phyloP scores from a whole-genome alignment of 495 filamentous ascomycete genomes.

The Parathielavia appendiculata region DNA sequence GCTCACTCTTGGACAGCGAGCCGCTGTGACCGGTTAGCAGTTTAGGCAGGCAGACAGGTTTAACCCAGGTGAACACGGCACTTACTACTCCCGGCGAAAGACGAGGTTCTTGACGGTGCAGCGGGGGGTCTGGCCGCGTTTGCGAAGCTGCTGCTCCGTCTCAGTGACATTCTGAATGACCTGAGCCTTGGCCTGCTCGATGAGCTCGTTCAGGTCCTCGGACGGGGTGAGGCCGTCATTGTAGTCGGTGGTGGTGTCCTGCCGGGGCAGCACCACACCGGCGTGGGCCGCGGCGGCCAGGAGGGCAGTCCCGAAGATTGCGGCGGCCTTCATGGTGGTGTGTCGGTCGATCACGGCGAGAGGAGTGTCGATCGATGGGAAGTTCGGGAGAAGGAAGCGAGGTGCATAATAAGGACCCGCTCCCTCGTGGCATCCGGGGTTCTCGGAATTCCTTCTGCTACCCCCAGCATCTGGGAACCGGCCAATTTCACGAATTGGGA shows the following conservation, averaged over 20 bases:
- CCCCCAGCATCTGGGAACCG: background rate
- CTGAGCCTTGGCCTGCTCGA: constrained; percentile 14
- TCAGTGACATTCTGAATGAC: background rate
- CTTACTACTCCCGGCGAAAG: constrained; percentile 25
- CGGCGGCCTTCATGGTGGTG: constrained; percentile 12
- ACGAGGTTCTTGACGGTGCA: constrained; percentile 16
- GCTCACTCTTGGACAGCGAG: constrained; percentile 41
- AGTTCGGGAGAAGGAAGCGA: background rate
- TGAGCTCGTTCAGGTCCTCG: background rate
- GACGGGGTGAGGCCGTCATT: constrained; percentile 3
- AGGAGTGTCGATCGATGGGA: background rate
- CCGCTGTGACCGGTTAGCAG: constrained; percentile 34
- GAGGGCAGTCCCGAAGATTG: constrained; percentile 12
- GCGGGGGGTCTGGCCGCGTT: constrained; percentile 11
- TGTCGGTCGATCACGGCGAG: background rate
- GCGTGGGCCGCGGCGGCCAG: constrained; percentile 9
- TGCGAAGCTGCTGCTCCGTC: constrained; percentile 12
- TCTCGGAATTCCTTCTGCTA: background rate
- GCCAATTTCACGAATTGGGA: background rate
- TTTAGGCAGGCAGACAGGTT: no score
- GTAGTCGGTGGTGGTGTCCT: background rate
- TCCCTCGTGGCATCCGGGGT: background rate
- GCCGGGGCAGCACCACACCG: constrained; percentile 1
- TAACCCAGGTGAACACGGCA: background rate
- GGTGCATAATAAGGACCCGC: background rate